These are phyloP conservation scores for Sordariomycetes sp. DNA, from an alignment of 2,329 filamentous ascomycete genomes.

Conservation along the genomic window DNA sequence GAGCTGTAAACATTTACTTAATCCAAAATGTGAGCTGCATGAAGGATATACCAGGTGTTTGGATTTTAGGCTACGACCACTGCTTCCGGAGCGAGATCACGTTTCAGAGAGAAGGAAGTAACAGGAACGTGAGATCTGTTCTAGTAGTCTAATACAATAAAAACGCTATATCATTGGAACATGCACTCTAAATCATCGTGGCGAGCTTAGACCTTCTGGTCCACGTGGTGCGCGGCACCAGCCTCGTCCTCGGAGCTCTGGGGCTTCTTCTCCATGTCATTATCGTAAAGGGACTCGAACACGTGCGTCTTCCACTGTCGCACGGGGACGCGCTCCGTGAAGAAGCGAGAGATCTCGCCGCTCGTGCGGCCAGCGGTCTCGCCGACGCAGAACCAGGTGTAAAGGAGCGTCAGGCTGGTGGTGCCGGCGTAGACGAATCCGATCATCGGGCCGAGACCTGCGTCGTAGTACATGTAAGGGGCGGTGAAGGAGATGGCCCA, in stretches of 20 bases:
- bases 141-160: background rate
- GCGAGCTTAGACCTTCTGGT: conserved; percentile 1
- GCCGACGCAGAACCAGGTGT: conserved; percentile 28
- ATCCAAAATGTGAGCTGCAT: too few relatives aligned
- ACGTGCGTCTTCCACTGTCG: conserved; percentile 19
- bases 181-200: background rate
- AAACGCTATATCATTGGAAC: background rate
- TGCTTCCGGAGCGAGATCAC: too few relatives aligned
- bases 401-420: conserved; percentile 14
- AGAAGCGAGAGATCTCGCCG: conserved; percentile 25
- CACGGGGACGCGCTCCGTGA: conserved; percentile 22
- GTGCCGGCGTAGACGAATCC: conserved; percentile 22
- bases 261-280: conserved; percentile 1
- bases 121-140: too few relatives aligned
- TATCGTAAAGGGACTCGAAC: conserved; percentile 6
- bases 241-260: background rate
- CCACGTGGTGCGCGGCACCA: conserved; percentile 1
- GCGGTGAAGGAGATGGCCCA: conserved; percentile 22
- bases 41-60: too few relatives aligned
- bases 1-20: too few relatives aligned
- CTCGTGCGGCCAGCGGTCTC: conserved; percentile 25
- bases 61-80: too few relatives aligned
- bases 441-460: conserved; percentile 19
- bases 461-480: conserved; percentile 23
- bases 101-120: too few relatives aligned